These are phyloP conservation scores for Mytilinidion resinicola DNA, from an alignment of 495 filamentous ascomycete species.

Conservation along the genomic window DNA sequence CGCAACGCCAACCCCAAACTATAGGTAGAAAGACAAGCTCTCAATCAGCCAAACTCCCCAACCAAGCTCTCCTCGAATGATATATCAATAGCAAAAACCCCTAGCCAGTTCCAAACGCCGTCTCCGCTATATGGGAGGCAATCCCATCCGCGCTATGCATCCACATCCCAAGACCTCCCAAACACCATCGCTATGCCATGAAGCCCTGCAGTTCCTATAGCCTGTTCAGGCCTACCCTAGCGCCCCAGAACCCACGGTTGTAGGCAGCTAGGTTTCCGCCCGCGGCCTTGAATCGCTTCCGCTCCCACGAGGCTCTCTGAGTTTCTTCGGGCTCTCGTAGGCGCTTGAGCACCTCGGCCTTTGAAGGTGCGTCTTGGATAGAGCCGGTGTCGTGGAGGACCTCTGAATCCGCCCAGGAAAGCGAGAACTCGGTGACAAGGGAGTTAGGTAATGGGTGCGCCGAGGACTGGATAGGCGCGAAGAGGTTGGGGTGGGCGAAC, in stretches of 20 bases:
- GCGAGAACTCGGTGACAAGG: conserved; percentile 21
- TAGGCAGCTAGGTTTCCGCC: conserved; percentile 29
- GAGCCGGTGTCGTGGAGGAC: conserved; percentile 18
- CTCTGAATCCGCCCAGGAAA: conserved; percentile 22
- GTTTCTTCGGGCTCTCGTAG: conserved; percentile 13
- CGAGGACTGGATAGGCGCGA: conserved; percentile 14
- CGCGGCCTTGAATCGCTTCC: conserved; percentile 30
- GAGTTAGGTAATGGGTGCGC: not conserved
- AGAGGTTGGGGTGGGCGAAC: conserved; percentile 19
- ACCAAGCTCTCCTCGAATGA: no score
- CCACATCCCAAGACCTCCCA: no score
- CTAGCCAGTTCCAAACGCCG: no score
- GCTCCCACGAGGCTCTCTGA: conserved; percentile 22
- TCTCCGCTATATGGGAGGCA: no score
- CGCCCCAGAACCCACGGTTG: conserved; percentile 34
- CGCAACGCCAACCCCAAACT: no score
- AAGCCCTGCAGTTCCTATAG: conserved; percentile 3
- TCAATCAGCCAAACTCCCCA: no score
- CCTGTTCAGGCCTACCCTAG: conserved; percentile 18
- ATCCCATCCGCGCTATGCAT: no score
- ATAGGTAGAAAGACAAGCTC: no score
- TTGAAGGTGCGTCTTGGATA: conserved; percentile 4
- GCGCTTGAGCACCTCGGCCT: conserved; percentile 14
- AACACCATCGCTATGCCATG: no score
- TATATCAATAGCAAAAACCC: no score